phyloP scores from a whole-genome alignment of 2,329 filamentous ascomycete species.

The Pyrenophora tritici-repentis region DNA sequence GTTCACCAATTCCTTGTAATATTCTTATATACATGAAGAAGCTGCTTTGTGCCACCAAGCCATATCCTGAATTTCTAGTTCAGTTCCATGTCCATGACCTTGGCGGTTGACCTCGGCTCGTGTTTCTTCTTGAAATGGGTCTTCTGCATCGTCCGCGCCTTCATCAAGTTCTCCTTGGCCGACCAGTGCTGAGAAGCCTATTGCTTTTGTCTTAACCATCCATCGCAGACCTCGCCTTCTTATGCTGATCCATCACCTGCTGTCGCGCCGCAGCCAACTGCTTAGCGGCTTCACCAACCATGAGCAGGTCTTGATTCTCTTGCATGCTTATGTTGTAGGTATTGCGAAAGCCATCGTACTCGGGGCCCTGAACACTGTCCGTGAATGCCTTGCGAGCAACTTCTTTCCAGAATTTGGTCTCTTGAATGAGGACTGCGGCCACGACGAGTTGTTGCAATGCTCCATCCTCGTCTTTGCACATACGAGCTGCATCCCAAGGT shows the following conservation, averaged over 20 bases:
- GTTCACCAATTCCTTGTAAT: too few relatives aligned
- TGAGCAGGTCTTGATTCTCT: conserved; percentile 1
- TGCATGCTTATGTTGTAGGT: conserved; percentile 1
- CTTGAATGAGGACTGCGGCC: conserved; percentile 1
- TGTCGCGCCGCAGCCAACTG: background rate
- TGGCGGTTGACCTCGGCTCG: too few relatives aligned
- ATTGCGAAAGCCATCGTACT: conserved; percentile 3
- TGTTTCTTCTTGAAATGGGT: background rate
- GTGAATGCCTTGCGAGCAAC: background rate
- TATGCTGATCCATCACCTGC: background rate
- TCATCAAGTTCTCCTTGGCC: too few relatives aligned
- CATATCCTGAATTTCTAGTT: too few relatives aligned
- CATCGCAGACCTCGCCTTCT: background rate
- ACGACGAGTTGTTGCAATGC: conserved; percentile 5
- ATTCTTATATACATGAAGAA: too few relatives aligned
- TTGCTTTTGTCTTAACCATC: background rate
- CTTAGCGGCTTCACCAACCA: background rate
- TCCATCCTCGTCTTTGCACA: conserved; percentile 10
- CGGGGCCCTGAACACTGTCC: background rate
- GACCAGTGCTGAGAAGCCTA: too few relatives aligned
- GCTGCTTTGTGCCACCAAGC: too few relatives aligned
- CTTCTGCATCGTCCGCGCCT: background rate
- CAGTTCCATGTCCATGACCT: too few relatives aligned
- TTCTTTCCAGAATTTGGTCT: background rate
- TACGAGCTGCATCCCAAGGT: background rate